Base-by-base conservation (phyloP, 768 basidiomycete species). In the Kwoniella sp. region DNA sequence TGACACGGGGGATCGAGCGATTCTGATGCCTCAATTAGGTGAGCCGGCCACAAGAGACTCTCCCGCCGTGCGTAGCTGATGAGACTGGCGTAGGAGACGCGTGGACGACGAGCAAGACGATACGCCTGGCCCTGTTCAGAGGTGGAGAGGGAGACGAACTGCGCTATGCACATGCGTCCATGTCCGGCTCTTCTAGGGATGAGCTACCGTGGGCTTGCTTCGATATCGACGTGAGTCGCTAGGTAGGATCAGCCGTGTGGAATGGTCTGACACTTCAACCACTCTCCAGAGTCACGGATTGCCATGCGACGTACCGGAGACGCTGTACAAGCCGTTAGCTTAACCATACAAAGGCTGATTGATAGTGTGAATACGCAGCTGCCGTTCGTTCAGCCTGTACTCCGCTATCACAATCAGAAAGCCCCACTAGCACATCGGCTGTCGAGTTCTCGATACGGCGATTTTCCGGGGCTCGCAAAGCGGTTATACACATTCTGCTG, bases 11-110 rank as follows among this genome's bases (percentile, higher is more conserved):
- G 70, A 72, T 28, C 39, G 62, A 25, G 69, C 69, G 3, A 61
- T 74, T 3, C 54, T 74, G 6, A 72, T 70, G 69, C 70, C 73
- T 29, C 73, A 74, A 39, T 53, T 74, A 5, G 72, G 72, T 66
- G 12, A 46, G 63, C 29, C 17, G 20, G 31, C 19, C 22, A 46
- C 17, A 39, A 39, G 7, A 19, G n/a, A n/a, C n/a, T n/a, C n/a
- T n/a, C n/a, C n/a, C n/a, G 29, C 38, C 38, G n/a, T n/a, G n/a
- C 6, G 4, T 5, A 38, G 37, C 37, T 38, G 37, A 38, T 27
- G 5, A 43, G 3, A n/a, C n/a, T 17, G 20, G 27, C 17, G 19
- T 49, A 73, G 69, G 71, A 20, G 70, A 71, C 36, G 22, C 49
- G 6, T 74, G 73, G 73, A 58, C 59, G 22, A 63, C 63, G n/a